phyloP scores from a whole-genome alignment of 2,329 filamentous ascomycete species.

The Esteya vermicola region DNA sequence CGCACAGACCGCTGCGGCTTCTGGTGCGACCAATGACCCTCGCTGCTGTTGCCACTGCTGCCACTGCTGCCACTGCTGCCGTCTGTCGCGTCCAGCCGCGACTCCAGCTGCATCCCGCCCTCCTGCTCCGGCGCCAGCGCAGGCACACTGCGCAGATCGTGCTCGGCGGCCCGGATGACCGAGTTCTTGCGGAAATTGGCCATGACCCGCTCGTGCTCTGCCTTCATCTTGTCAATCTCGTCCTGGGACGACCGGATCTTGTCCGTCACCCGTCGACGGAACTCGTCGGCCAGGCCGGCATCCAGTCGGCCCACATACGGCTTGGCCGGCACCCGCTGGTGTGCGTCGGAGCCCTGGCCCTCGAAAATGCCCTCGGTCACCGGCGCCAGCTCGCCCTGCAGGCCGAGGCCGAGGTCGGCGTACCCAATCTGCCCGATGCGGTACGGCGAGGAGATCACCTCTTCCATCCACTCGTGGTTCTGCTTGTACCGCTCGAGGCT shows the following conservation, averaged over 20 bases:
- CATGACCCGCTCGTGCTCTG: conserved; percentile 61
- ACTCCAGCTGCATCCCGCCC: conserved; percentile 49
- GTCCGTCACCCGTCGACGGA: conserved; percentile 61
- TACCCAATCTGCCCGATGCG: conserved; percentile 73
- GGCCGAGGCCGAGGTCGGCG: conserved; percentile 72
- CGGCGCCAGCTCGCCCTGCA: conserved; percentile 65
- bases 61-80: conserved; percentile 26
- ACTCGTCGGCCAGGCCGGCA: conserved; percentile 65
- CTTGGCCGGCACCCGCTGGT: conserved; percentile 33
- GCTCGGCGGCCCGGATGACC: conserved; percentile 58
- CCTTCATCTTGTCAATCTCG: conserved; percentile 76
- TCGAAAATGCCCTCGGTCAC: conserved; percentile 81
- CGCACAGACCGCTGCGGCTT: conserved; percentile 19
- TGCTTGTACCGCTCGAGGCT: conserved; percentile 78
- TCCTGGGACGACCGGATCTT: conserved; percentile 59
- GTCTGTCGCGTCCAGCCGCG: conserved; percentile 32
- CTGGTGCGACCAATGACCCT: conserved; percentile 14
- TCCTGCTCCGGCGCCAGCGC: conserved; percentile 36
- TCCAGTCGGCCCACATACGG: conserved; percentile 56
- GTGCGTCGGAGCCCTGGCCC: conserved; percentile 35
- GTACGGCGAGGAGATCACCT: conserved; percentile 85
- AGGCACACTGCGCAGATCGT: conserved; percentile 54
- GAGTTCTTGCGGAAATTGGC: conserved; percentile 59
- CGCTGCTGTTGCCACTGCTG: conserved; percentile 13
- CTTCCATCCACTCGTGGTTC: conserved; percentile 99